Base-by-base conservation (phyloP, 768 basidiomycete species). In the Inosperma sp. region DNA sequence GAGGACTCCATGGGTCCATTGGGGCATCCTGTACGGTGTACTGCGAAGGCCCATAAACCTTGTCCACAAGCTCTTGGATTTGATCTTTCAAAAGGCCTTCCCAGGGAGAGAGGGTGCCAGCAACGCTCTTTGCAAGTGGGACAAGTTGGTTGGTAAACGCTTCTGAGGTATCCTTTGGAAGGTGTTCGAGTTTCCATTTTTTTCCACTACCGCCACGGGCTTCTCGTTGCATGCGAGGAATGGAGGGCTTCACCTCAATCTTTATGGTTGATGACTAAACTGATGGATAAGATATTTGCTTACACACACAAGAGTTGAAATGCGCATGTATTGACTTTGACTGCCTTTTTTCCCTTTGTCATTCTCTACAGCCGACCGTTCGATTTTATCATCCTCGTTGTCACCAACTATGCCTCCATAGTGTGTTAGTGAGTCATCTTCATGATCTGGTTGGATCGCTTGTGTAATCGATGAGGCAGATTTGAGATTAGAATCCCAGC, bases 1-100 rank as follows among this genome's bases (percentile, higher is more conserved):
- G 22, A 8, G 31, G 41, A 19, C 12, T 22, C 44, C 51, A 52
- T 1, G 26, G 22, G 22, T 29, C 51, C n/a, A 27, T 43, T 27
- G 41, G 41, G 26, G 13, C 35, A 14, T 36, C 35, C 19, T 52
- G 23, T 9, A 52, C 51, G 5, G 3, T 23, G 23, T 36, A 46
- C 17, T 46, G 13, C 9, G 2, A n/a, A 37, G 35, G 16, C 12
- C 34, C 42, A 37, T 35, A 52, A 12, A 37, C 27, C 6, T 34
- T 34, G 34, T 52, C 42, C 5, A 52, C 43, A n/a, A 52, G 43
- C 25, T 34, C 21, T 13, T 51, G 41, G 13, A 51, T 17, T 19
- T 51, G 16, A 13, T 19, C 21, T 13, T n/a, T 29, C 8, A 43
- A 35, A 21, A 52, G 43, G 3, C 43, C 13, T 4, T 22, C 14